These are phyloP conservation scores for Talinum fruticosum DNA, from an alignment of 148 eudicot species.

Conservation along the genomic window DNA sequence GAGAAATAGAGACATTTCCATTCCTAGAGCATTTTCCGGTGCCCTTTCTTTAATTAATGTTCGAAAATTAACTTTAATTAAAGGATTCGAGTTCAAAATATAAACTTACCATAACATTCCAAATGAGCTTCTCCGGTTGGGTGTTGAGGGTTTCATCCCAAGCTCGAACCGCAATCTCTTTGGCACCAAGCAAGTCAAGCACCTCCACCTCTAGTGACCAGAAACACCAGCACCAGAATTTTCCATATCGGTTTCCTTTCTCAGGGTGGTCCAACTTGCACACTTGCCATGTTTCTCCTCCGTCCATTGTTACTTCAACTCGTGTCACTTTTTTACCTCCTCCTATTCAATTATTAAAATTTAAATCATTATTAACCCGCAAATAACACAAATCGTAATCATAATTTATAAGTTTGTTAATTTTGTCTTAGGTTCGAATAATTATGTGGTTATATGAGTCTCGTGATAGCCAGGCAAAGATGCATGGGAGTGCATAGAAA, in stretches of 20 bases:
- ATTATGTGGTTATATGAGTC: not conserved
- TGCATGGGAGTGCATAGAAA: not conserved
- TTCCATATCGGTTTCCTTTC: constrained; percentile 72
- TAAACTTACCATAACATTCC: constrained; percentile 86
- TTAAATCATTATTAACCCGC: not conserved
- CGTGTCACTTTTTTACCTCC: constrained; percentile 96
- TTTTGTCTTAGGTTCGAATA: no score
- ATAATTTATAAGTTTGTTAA: no score
- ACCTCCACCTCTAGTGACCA: constrained; percentile 92
- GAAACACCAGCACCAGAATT: constrained; percentile 98
- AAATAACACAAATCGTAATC: no score
- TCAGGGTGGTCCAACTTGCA: constrained; percentile 60
- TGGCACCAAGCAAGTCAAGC: constrained; percentile 65
- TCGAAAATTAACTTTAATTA: no score
- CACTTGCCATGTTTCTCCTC: constrained; percentile 79
- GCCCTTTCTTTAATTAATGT: no score
- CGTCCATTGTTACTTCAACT: constrained; percentile 87
- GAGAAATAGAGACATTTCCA: not conserved
- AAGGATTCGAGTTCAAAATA: no score
- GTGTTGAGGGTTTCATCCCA: constrained; percentile 89
- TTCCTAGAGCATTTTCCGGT: not conserved
- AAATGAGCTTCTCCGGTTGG: constrained; percentile 90
- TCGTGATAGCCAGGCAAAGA: not conserved
- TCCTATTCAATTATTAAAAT: constrained; percentile 30
- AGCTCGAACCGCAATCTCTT: constrained; percentile 86